These are phyloP conservation scores for Gloeostereum incarnatum DNA, from an alignment of 768 basidiomycete genomes.

Conservation along the genomic window DNA sequence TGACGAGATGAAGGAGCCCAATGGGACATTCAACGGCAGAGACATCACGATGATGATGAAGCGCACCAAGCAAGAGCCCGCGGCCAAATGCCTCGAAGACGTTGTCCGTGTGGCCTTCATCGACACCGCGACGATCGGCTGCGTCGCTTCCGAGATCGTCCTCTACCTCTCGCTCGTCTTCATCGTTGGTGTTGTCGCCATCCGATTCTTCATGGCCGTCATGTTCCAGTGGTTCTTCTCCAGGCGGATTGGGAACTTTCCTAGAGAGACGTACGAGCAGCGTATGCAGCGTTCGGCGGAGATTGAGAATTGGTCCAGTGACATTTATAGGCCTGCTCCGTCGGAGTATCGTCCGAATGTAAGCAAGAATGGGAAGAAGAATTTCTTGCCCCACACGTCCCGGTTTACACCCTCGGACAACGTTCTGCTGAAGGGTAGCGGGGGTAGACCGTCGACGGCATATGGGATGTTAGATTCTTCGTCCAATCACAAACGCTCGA, in stretches of 20 bases:
- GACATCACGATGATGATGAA: constrained; percentile 85
- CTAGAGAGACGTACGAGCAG: constrained; percentile 86
- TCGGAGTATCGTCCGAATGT: constrained; percentile 87
- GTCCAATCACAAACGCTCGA: constrained; percentile 42
- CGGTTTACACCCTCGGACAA: constrained; percentile 71
- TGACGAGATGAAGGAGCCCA: constrained; percentile 59
- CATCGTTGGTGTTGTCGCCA: constrained; percentile 93
- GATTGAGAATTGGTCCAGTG: constrained; percentile 94
- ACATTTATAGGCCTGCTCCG: constrained; percentile 92
- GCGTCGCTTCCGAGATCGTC: constrained; percentile 91
- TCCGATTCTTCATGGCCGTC: constrained; percentile 95
- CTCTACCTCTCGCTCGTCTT: constrained; percentile 93
- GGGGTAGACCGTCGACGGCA: constrained; percentile 48
- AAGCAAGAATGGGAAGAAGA: constrained; percentile 56
- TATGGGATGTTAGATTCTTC: constrained; percentile 60
- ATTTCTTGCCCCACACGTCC: constrained; percentile 59
- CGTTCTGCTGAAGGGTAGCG: constrained; percentile 33
- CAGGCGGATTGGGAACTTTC: constrained; percentile 92
- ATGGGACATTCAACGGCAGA: constrained; percentile 68
- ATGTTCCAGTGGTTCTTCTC: constrained; percentile 97
- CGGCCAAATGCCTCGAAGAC: constrained; percentile 83
- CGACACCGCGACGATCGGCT: constrained; percentile 91
- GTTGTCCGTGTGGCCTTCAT: constrained; percentile 86
- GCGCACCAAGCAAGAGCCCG: constrained; percentile 54
- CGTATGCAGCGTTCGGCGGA: constrained; percentile 82